A percentile compares a stretch with the other conserved stretches of the same genome.
These are phyloP conservation scores for Nakaseomyces sp. DNA, from an alignment of 1,139 yeast genomes.

Conservation along the genomic window DNA sequence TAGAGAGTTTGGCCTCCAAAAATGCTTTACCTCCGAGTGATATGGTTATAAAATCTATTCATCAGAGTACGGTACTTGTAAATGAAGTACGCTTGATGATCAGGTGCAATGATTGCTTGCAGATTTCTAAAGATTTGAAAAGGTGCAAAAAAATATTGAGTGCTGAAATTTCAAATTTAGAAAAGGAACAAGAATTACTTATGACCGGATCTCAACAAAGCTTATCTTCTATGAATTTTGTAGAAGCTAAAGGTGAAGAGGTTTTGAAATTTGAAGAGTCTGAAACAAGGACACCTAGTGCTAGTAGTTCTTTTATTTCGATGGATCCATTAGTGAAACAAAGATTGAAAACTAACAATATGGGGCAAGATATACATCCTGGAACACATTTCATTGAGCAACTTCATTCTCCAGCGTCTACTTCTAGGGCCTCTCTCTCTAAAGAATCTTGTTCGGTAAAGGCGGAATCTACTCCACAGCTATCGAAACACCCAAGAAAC, in stretches of 20 bases:
- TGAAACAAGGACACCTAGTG: slow-evolving; percentile 1
- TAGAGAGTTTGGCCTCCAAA: slow-evolving; percentile 48
- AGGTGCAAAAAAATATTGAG: slow-evolving; percentile 29
- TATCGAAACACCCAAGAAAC: neutral
- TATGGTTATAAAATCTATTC: slow-evolving; percentile 46
- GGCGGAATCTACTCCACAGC: neutral
- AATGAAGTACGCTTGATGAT: slow-evolving; percentile 58
- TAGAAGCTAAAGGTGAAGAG: neutral
- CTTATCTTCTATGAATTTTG: neutral
- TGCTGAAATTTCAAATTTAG: slow-evolving; percentile 16
- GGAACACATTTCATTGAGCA: slow-evolving; percentile 1
- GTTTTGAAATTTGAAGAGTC: neutral
- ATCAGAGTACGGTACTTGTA: slow-evolving; percentile 50
- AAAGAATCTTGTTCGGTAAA: neutral
- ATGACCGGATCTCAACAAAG: slow-evolving; percentile 7
- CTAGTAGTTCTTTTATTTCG: neutral
- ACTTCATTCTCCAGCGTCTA: slow-evolving; percentile 2
- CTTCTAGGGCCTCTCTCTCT: neutral
- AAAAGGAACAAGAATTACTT: neutral
- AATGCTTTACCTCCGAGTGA: slow-evolving; percentile 47
- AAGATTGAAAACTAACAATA: neutral
- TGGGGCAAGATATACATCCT: slow-evolving; percentile 2
- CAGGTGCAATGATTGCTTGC: slow-evolving; percentile 53
- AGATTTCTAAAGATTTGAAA: slow-evolving; percentile 41
- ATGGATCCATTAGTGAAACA: slow-evolving; percentile 2